Base-by-base conservation (phyloP, 2,329 filamentous ascomycete genomes). In the Xylariaceae sp. region DNA sequence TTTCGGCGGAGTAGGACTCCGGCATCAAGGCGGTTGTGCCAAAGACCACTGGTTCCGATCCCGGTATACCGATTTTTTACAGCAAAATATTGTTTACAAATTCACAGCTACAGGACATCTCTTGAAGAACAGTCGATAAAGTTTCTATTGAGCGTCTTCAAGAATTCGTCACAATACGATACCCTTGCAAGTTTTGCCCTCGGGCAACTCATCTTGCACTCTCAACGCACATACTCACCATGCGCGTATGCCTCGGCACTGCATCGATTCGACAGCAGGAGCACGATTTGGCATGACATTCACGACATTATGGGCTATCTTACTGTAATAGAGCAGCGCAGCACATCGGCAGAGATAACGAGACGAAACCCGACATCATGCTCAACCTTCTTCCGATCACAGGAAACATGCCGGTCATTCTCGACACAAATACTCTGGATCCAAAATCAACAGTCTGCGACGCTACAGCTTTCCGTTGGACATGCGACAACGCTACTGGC, bases 191-290 rank as follows among this genome's bases (percentile, higher is more conserved):
- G 42, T 27, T 51, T 47, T 47, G 35, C n/a, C 11, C 32, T 41
- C 49, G 44, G 7, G 22, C 22, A 27, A 27, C 7, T 27, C 22
- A 27, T 27, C 22, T 27, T 27, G 22, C 22, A 27, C 22, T 27
- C 22, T 27, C 22, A 27, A 5, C 22, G 47, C 46, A 47, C 45
- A 50, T 48, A 39, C 51, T 43, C 17, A 48, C 46, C n/a, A 42
- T 52, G 57, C 47, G 49, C 35, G 35, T 45, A 43, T 55, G 48
- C 47, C 55, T 56, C 44, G 50, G 60, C 62, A 64, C 63, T 64
- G 62, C 63, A 63, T 63, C 62, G 57, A 60, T 62, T 56, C 62
- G 59, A 64, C 56, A 47, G 61, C 62, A 65, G 63, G 61, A 65
- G 60, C 61, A 57, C 54, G 50, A 33, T 48, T 51, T 58, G 55